phyloP scores from a whole-genome alignment of 2,329 filamentous ascomycete genomes.

The Claviceps lovelessii region DNA sequence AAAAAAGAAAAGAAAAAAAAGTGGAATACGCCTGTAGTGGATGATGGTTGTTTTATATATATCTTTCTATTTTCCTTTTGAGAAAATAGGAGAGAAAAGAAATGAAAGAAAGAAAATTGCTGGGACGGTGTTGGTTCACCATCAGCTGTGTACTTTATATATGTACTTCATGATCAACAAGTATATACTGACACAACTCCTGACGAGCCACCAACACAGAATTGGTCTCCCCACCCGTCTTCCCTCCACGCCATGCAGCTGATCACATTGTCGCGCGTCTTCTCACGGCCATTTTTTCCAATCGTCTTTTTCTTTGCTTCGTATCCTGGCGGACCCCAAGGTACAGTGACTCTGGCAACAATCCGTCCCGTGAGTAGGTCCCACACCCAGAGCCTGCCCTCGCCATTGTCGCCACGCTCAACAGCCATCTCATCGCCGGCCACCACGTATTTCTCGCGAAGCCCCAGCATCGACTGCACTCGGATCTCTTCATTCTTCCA shows the following conservation, averaged over 20 bases:
- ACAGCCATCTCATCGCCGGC: constrained; percentile 58
- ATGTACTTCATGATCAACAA: constrained; percentile 18
- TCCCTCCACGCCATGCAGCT: constrained; percentile 51
- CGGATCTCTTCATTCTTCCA: constrained; percentile 55
- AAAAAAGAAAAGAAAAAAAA: no score
- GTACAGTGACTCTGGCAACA: constrained; percentile 44
- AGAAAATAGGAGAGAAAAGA: no score
- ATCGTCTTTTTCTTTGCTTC: constrained; percentile 37
- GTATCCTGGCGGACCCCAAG: constrained; percentile 39
- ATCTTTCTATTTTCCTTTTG: background rate
- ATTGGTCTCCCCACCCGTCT: constrained; percentile 47
- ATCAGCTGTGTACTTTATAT: background rate
- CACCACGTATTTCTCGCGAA: constrained; percentile 62
- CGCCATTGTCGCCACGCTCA: constrained; percentile 17
- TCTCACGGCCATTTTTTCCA: constrained; percentile 46
- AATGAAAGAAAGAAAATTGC: no score
- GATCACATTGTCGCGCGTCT: constrained; percentile 43
- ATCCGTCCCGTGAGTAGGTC: constrained; percentile 63
- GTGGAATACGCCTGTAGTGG: background rate
- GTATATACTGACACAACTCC: constrained; percentile 50
- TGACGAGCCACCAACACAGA: constrained; percentile 50
- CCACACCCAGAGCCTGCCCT: constrained; percentile 65
- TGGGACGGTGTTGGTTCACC: background rate
- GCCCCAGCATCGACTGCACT: constrained; percentile 62
- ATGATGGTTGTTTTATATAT: background rate